A percentile compares a stretch with the other conserved stretches of the same genome.
Conservation (phyloP, 306 rosid species). For the Lathyrus tuberosus region DNA sequence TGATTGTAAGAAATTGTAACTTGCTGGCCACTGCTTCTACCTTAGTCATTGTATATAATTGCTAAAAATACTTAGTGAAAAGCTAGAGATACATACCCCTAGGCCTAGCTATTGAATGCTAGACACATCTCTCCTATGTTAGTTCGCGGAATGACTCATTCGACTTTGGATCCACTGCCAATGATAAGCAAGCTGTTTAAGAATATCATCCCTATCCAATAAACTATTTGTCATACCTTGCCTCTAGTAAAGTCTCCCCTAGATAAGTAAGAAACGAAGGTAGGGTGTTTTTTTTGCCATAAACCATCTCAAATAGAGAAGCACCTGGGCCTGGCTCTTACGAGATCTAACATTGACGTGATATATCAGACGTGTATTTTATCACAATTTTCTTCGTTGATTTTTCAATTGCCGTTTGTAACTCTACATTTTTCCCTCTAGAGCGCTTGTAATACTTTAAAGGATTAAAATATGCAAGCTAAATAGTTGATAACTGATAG, state of each 20-base stretch:
- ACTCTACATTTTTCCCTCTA: neutral
- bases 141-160: neutral
- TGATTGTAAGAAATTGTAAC: neutral
- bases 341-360: neutral
- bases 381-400: conserved; percentile 3
- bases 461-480: neutral
- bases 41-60: neutral
- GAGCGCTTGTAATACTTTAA: conserved; percentile 4
- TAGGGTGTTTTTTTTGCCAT: neutral
- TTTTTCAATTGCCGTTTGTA: conserved; percentile 1
- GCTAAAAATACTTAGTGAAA: neutral
- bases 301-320: conserved; percentile 10
- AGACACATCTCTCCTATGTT: neutral
- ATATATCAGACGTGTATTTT: neutral
- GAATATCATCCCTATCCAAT: neutral
- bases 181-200: conserved; percentile 1
- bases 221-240: neutral
- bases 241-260: neutral
- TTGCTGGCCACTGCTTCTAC: neutral
- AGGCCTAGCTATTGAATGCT: neutral
- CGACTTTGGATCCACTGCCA: neutral
- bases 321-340: conserved; percentile 7
- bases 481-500: neutral
- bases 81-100: conserved; percentile 1
- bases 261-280: conserved; percentile 3